Base-by-base conservation (phyloP, 2,329 filamentous ascomycete species). In the Talaromyces marneffei region DNA sequence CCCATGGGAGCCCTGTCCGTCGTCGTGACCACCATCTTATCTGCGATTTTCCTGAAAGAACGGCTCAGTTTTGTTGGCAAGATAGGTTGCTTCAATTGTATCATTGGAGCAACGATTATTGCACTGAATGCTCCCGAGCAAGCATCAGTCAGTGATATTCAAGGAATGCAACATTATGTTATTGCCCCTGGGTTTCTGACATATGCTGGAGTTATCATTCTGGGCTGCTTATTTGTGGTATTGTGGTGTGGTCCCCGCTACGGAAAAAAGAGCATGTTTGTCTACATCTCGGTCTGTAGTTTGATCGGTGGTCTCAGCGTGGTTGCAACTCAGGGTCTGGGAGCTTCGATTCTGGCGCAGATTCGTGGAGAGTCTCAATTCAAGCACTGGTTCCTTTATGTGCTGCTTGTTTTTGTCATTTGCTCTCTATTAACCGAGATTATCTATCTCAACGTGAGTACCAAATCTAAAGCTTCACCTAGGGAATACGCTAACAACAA, bases 331-430 rank as follows among this genome's bases (percentile, higher is more conserved):
- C 93, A 97, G 76, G 94, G 94, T 18, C 78, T 99, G 46, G 94
- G 94, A 57, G 87, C 93, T 59, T 93, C 93, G 18, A 92, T 99
- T 65, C 84, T 97, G 60, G 90, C 93, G 0, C 92, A 96, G 78
- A 88, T 88, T 63, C 83, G 84, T 18, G 94, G 93, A 16, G 85
- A 86, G 55, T 83, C 87, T 1, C 92, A 99, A 80, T 97, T 96
- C 77, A 96, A 97, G 74, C 86, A 97, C 73, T 97, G 93, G 93
- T 99, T 99, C 72, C 78, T 96, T 40, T 99, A 96, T 76, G 87
- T 97, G 4, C 78, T 97, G 33, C 79, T 97, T 60, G 90, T 92
- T 4, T 97, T 99, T 75, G 92, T 97, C 57, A 82, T 97, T 65
- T 78, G 80, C n/a, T 97, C 94, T 0, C 80, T 99, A 10, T 68